Base-by-base conservation (phyloP, 2,329 filamentous ascomycete genomes). In the Diaporthe nobilis region DNA sequence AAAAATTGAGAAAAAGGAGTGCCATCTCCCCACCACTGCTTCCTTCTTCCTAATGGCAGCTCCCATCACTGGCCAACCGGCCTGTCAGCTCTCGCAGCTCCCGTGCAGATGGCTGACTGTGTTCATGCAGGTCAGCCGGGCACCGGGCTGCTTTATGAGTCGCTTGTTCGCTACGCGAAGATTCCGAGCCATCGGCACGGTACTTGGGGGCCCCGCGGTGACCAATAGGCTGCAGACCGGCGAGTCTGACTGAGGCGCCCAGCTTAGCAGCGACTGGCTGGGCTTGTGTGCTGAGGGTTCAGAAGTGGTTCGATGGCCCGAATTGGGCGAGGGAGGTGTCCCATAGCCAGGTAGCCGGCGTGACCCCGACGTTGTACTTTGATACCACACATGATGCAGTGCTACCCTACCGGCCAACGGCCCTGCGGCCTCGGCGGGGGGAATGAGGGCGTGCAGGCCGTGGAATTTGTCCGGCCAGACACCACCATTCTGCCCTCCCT, bases 301-400 rank as follows among this genome's bases (percentile, higher is more conserved):
- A 63, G 44, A 31, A 61, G 53, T 72, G 57, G 57, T 39, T 28
- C n/a, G 28, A 65, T 73, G 39, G 58, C 61, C 71, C 71, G 71
- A 65, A 65, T 65, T 58, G 49, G 58, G 58, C 31, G 71, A 73
- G 25, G 51, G 47, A 65, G 71, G 51, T 20, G 65, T 65, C 58
- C 55, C 47, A 53, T n/a, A 37, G 28, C 63, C 63, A 51, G 42
- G 63, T 51, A 72, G 58, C 44, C 71, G 57, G 71, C 71, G 44
- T 63, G 44, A 72, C 71, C 58, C 57, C 60, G 60, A 61, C 58
- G 71, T 72, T 51, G 71, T 72, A 72, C 63, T 68, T 71, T 51
- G 53, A 47, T 44, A 74, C n/a, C 72, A 31, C 63, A 60, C 72
- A 71, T 71, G 72, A 68, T 61, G 72, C 63, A 74, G 61, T 74